These are phyloP conservation scores for Fusarium nanum DNA, from an alignment of 2,329 filamentous ascomycete genomes.

Conservation along the genomic window DNA sequence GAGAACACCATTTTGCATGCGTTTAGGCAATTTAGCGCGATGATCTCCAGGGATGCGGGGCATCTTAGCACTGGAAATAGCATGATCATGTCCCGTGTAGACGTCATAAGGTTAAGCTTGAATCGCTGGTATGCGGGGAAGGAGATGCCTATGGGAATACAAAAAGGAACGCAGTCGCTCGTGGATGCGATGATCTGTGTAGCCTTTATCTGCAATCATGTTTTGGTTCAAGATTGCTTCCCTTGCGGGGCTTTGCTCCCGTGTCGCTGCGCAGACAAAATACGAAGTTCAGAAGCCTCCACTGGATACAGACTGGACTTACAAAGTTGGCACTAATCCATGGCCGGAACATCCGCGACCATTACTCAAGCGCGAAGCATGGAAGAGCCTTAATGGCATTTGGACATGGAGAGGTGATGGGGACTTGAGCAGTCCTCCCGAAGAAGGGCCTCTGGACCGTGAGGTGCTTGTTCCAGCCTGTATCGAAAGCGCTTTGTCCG, in stretches of 20 bases:
- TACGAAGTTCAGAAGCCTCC: slow-evolving; percentile 56
- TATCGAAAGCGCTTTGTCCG: slow-evolving; percentile 61
- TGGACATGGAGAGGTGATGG: slow-evolving; percentile 62
- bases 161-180: slow-evolving; percentile 1
- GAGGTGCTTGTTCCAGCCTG: slow-evolving; percentile 59
- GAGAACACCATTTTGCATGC: neutral
- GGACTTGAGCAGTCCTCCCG: slow-evolving; percentile 11
- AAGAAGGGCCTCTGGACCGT: slow-evolving; percentile 25
- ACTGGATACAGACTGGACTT: slow-evolving; percentile 64
- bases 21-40: neutral
- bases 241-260: slow-evolving; percentile 1
- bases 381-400: slow-evolving; percentile 69
- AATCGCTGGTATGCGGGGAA: slow-evolving; percentile 9
- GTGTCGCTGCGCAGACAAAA: slow-evolving; percentile 31
- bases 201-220: slow-evolving; percentile 6
- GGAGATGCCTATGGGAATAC: neutral
- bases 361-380: slow-evolving; percentile 63
- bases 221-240: slow-evolving; percentile 1
- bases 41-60: slow-evolving; percentile 20
- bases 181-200: neutral
- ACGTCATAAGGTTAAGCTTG: slow-evolving; percentile 16
- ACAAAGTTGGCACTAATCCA: slow-evolving; percentile 62
- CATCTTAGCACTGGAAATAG: neutral
- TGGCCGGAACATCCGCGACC: slow-evolving; percentile 70
- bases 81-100: neutral